phyloP scores from a whole-genome alignment of 768 basidiomycete species.

The Podaxis sp. region DNA sequence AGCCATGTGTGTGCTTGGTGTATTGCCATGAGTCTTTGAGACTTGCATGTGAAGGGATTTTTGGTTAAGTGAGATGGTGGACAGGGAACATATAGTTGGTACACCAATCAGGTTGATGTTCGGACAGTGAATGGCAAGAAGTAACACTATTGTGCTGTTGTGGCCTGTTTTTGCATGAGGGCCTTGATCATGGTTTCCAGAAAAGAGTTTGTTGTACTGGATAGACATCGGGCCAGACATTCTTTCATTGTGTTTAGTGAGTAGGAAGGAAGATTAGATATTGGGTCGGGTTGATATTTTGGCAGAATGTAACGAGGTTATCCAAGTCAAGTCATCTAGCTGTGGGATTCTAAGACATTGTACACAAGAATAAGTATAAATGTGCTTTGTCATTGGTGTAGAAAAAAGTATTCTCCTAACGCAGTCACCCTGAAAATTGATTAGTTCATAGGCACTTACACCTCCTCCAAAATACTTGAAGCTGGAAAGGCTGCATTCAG shows the following conservation, averaged over 20 bases:
- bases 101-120: conserved; percentile 74
- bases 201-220: conserved; percentile 43
- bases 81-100: conserved; percentile 62
- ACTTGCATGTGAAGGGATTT: neutral
- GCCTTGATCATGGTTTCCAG: neutral
- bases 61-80: neutral
- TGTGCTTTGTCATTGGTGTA: too few relatives aligned
- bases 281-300: too few relatives aligned
- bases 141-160: conserved; percentile 84
- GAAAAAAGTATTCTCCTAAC: too few relatives aligned
- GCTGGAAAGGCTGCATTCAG: too few relatives aligned
- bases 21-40: conserved; percentile 78
- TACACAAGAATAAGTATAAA: too few relatives aligned
- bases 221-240: conserved; percentile 67
- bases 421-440: too few relatives aligned
- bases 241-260: conserved; percentile 22
- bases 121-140: conserved; percentile 68
- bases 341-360: too few relatives aligned
- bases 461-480: too few relatives aligned
- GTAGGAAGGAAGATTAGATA: too few relatives aligned
- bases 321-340: too few relatives aligned
- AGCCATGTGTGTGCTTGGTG: conserved; percentile 56
- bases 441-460: too few relatives aligned
- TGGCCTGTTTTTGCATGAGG: conserved; percentile 48
- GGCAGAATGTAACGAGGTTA: too few relatives aligned